Conservation (phyloP, 345 rosid genomes). For the Fremontodendron californicum region DNA sequence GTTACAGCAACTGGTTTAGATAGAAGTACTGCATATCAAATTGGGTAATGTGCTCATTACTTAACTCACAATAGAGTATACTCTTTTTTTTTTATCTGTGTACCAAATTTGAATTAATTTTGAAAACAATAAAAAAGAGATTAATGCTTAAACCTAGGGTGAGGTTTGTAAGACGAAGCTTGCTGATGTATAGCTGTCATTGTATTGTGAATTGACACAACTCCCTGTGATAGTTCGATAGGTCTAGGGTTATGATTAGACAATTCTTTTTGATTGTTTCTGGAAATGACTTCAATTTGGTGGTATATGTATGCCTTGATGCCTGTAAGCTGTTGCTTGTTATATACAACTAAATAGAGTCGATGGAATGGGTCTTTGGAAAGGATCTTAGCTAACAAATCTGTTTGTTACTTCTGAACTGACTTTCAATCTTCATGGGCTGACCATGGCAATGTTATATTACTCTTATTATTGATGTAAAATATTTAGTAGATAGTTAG, state of each 20-base stretch:
- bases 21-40: slow-evolving; percentile 75
- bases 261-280: not conserved
- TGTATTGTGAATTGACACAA: not conserved
- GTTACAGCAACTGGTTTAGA: slow-evolving; percentile 75
- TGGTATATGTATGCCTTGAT: not conserved
- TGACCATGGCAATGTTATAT: not conserved
- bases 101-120: not conserved
- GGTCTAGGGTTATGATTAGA: not conserved
- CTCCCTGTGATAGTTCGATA: not conserved
- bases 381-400: not conserved
- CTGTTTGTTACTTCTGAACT: not conserved
- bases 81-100: not conserved
- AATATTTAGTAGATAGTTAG: not conserved
- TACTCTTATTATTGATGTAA: not conserved
- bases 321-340: not conserved
- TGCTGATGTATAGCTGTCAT: not conserved
- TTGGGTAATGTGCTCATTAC: slow-evolving; percentile 47
- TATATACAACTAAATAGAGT: not conserved
- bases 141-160: not conserved
- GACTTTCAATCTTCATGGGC: not conserved
- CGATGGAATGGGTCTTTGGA: not conserved
- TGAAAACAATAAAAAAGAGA: not conserved
- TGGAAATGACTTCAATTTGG: not conserved
- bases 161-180: not conserved
- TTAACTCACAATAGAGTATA: not conserved